Evolutionary conservation across 495 filamentous ascomycete species (phyloP).

Genomic region (Neurospora hispaniola): DNA sequence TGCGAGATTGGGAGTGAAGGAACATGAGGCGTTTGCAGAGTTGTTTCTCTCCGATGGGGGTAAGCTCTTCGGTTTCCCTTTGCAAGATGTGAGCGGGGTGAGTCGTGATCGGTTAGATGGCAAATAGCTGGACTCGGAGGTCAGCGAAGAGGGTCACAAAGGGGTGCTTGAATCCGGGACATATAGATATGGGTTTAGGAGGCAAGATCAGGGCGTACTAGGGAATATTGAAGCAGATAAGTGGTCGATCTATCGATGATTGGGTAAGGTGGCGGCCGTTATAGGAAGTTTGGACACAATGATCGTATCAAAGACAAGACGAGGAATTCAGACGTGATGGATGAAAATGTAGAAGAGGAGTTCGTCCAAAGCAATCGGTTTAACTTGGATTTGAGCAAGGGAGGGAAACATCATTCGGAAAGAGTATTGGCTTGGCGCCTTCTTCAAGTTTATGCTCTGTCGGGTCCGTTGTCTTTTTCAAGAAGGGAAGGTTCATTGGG

Average conservation of each 20-base stretch:
- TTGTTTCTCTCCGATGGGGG: not conserved
- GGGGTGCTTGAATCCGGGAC: not conserved
- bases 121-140: not conserved
- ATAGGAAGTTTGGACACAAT: not conserved
- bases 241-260: not conserved
- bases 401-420: no score
- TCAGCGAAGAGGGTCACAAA: not conserved
- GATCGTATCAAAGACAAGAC: not conserved
- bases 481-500: not conserved
- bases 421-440: not conserved
- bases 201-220: not conserved
- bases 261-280: not conserved
- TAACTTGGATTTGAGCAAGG: not conserved
- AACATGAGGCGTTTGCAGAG: not conserved
- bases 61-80: not conserved
- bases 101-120: not conserved
- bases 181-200: not conserved
- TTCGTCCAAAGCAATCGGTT: not conserved
- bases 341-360: not conserved
- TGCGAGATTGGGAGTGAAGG: not conserved
- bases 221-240: not conserved
- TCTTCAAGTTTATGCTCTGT: not conserved
- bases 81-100: not conserved
- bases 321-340: not conserved
- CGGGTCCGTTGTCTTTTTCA: not conserved